Conservation (phyloP, 352 stramenopile species). For the Phytopythium chamaehyphon region DNA sequence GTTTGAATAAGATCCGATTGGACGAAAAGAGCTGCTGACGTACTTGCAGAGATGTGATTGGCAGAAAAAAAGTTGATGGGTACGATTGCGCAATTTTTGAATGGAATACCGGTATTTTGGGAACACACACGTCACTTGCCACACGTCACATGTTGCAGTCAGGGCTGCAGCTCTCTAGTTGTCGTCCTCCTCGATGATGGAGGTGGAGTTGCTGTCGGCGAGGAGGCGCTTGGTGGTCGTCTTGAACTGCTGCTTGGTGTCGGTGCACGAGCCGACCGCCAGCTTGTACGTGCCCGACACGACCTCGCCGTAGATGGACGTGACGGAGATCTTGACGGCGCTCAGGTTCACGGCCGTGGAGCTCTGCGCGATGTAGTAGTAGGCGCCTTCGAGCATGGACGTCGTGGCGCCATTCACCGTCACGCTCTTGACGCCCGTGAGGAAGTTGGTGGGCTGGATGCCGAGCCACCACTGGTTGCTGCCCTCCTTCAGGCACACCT, state of each 20-base stretch:
- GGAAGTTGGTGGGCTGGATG: constrained; percentile 33
- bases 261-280: constrained; percentile 20
- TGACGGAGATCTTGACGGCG: constrained; percentile 21
- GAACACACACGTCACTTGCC: no score
- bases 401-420: constrained; percentile 25
- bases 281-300: constrained; percentile 26
- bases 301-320: constrained; percentile 20
- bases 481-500: constrained; percentile 36
- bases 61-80: no score
- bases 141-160: no score
- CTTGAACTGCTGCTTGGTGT: constrained; percentile 28
- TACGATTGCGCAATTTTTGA: no score
- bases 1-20: no score
- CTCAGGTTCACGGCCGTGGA: constrained; percentile 12
- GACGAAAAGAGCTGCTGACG: no score
- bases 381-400: constrained; percentile 22
- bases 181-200: not conserved
- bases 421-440: constrained; percentile 29
- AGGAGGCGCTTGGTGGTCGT: not conserved
- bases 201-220: constrained; percentile 1
- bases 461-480: constrained; percentile 33
- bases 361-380: constrained; percentile 33
- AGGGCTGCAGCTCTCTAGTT: not conserved
- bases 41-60: no score
- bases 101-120: no score